Percentiles rank a stretch among this genome's conserved stretches.
These are phyloP conservation scores for Bryoerythrophyllum caledonicum DNA, from an alignment of 225 moss, liverwort and hornwort species.

Conservation along the genomic window DNA sequence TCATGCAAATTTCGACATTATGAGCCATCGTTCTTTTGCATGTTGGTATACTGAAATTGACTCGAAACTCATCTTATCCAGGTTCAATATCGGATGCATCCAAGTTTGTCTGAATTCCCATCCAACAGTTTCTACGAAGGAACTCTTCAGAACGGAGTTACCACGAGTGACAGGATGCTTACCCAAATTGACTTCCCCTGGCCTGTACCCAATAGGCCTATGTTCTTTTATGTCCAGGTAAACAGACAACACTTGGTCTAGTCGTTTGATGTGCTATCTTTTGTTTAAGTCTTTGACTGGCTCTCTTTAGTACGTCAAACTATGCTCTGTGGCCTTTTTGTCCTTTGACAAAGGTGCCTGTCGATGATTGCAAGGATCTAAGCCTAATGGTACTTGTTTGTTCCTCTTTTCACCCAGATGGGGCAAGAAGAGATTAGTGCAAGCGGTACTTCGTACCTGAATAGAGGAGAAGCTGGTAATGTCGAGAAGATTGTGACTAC, in stretches of 20 bases:
- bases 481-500: slow-evolving; percentile 99
- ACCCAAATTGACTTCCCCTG: slow-evolving; percentile 93
- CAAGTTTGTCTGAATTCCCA: slow-evolving; percentile 96
- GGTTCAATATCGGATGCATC: slow-evolving; percentile 99
- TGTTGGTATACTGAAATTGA: not conserved
- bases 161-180: slow-evolving; percentile 75
- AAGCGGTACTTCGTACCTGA: slow-evolving; percentile 96
- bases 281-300: not conserved
- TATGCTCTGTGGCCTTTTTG: slow-evolving; percentile 1
- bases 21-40: slow-evolving; percentile 4
- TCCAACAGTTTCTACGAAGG: slow-evolving; percentile 99
- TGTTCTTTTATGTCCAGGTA: slow-evolving; percentile 99
- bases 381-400: slow-evolving; percentile 24
- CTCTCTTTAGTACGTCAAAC: not conserved
- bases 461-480: slow-evolving; percentile 94
- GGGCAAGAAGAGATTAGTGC: slow-evolving; percentile 99
- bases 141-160: slow-evolving; percentile 95
- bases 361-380: slow-evolving; percentile 16
- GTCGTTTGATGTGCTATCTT: slow-evolving; percentile 4
- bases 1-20: not conserved
- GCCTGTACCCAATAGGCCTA: slow-evolving; percentile 94
- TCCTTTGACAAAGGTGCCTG: not conserved
- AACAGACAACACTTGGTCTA: not conserved
- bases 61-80: slow-evolving; percentile 29
- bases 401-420: slow-evolving; percentile 61